A percentile compares a stretch with the other conserved stretches of the same genome.
These are phyloP conservation scores for Trebouxia gelatinosa DNA, from an alignment of 163 green algal genomes.

Conservation along the genomic window DNA sequence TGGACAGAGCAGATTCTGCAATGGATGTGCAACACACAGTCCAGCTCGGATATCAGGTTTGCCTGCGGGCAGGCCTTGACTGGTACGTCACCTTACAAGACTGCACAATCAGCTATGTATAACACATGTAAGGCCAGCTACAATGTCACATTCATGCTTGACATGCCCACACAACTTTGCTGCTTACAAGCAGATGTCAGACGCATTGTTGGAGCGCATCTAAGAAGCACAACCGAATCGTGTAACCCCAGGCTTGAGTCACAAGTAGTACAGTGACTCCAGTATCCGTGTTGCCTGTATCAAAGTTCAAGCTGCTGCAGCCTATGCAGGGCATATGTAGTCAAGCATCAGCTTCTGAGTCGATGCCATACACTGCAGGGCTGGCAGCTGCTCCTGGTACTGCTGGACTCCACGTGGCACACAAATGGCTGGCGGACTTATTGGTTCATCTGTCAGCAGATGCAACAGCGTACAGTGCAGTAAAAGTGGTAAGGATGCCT, in stretches of 20 bases:
- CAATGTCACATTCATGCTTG: too few species aligned
- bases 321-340: too few species aligned
- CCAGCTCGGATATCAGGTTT: constrained; percentile 10
- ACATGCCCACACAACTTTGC: too few species aligned
- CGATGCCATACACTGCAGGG: constrained; percentile 15
- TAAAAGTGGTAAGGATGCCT: neutral
- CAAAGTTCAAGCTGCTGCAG: too few species aligned
- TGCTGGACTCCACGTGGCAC: constrained; percentile 46
- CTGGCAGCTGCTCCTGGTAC: constrained; percentile 40
- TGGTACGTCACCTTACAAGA: neutral
- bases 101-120: too few species aligned
- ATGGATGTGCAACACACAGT: constrained; percentile 40
- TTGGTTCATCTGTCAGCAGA: constrained; percentile 59
- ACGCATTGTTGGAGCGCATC: too few species aligned
- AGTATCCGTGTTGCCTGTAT: too few species aligned
- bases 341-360: neutral
- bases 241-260: too few species aligned
- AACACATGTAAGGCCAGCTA: too few species aligned
- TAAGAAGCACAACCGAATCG: too few species aligned
- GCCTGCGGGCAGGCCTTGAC: constrained; percentile 19
- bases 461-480: constrained; percentile 49
- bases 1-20: constrained; percentile 47
- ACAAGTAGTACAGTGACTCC: too few species aligned
- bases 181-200: too few species aligned
- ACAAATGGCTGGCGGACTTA: constrained; percentile 71